Percentiles rank a stretch among this genome's conserved stretches.
Evolutionary conservation across 306 rosid genomes (phyloP).

Genomic region (Carpinus viminea): DNA sequence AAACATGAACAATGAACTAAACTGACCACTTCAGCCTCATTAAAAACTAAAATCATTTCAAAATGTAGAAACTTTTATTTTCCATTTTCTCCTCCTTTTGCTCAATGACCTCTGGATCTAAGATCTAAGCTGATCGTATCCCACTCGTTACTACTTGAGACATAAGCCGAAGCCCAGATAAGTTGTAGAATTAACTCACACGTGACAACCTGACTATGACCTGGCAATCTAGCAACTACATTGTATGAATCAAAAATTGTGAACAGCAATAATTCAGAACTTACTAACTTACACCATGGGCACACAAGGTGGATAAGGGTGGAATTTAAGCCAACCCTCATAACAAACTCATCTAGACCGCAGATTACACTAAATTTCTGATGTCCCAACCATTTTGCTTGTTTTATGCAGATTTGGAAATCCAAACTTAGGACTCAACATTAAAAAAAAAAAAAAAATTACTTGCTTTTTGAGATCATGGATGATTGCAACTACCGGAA

Average conservation of each 20-base stretch:
- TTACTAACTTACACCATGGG: not conserved
- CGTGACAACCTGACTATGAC: not conserved
- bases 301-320: not conserved
- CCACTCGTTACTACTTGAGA: not conserved
- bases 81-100: not conserved
- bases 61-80: not conserved
- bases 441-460: not conserved
- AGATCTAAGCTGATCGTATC: not conserved
- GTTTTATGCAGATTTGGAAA: not conserved
- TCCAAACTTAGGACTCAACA: not conserved
- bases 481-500: no score
- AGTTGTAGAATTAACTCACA: not conserved
- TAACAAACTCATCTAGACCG: no score
- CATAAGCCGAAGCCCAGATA: not conserved
- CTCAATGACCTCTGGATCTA: not conserved
- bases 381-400: no score
- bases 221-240: not conserved
- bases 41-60: not conserved
- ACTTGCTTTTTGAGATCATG: not conserved
- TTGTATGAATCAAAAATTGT: not conserved
- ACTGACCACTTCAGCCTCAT: not conserved
- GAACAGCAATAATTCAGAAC: not conserved
- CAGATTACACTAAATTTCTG: no score
- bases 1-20: not conserved
- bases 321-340: not conserved